Base-by-base conservation (phyloP, 306 rosid genomes). In the Quercus dentata region DNA sequence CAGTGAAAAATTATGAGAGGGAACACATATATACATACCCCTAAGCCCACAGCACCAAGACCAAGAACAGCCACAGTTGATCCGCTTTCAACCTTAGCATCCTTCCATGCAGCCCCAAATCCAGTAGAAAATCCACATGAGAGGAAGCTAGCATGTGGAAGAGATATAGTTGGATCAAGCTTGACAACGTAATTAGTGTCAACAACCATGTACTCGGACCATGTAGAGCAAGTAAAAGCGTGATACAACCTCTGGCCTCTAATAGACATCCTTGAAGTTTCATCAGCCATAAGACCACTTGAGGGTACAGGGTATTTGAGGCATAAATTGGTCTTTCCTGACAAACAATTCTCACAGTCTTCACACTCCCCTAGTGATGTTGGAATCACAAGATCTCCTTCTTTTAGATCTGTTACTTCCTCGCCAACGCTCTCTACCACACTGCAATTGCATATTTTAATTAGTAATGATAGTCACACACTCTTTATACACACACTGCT, bases 21-120 rank as follows among this genome's bases (percentile, higher is more conserved):
- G 44, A 6, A 38, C 41, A 6, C 8, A 44, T 7, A 44, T 44
- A 11, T 55, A 20, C 76, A 11, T 57, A 79, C 84, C 80, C 87
- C 89, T 71, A 86, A 67, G 19, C 90, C 87, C 31, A 86, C 87
- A 6, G 87, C 85, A 1, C 85, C 84, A 6, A 86, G 87, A 30
- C 85, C 85, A 4, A 86, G 62, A 63, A 78, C 82, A 11, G 83
- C 85, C 2, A 83, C 87, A 0, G 74, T 78, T 19, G 87, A 81
- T 20, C 87, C 83, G 6, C 46, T 58, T 28, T 78, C 73, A 14
- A 81, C 1, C 63, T 54, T 10, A 35, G 82, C 85, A 44, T 54
- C 79, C 81, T 83, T 81, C 87, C 89, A 86, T 35, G 83, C 75
- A 58, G 81, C 83, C 8, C 87, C 89, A 31, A 74, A 80, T 18